Percentiles rank a stretch among this genome's conserved stretches.
Conservation (phyloP, 257 asterid genomes). For the Osmanthus fragrans region DNA sequence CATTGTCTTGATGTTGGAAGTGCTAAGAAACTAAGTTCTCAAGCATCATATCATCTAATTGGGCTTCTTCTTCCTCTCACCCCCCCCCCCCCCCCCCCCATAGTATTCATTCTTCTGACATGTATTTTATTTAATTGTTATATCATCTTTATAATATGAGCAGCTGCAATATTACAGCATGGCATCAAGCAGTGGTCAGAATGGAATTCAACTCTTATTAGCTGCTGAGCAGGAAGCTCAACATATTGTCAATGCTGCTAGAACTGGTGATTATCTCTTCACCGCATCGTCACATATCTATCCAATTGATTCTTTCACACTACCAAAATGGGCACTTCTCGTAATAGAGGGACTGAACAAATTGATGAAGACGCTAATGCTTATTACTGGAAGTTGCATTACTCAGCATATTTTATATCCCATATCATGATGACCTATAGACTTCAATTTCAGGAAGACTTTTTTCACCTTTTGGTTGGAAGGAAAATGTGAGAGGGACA, state of each 20-base stretch:
- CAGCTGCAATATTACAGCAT: slow-evolving; percentile 30
- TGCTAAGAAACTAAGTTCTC: neutral
- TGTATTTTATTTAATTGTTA: slow-evolving; percentile 5
- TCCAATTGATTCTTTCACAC: slow-evolving; percentile 2
- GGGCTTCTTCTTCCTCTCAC: neutral
- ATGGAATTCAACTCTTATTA: slow-evolving; percentile 53
- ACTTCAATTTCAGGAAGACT: slow-evolving; percentile 28
- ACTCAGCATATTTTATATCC: neutral
- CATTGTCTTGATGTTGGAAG: neutral
- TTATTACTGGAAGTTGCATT: neutral
- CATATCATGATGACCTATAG: slow-evolving; percentile 20
- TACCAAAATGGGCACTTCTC: neutral
- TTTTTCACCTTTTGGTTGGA: neutral
- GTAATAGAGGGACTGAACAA: neutral
- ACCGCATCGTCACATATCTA: neutral
- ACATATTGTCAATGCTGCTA: slow-evolving; percentile 58
- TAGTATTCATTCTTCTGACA: neutral
- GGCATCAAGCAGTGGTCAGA: slow-evolving; percentile 56
- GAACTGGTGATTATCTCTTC: slow-evolving; percentile 40
- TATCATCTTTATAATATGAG: slow-evolving; percentile 3
- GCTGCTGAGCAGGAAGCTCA: slow-evolving; percentile 71
- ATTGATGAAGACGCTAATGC: neutral
- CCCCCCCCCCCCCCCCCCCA: no score
- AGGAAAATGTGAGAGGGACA: neutral
- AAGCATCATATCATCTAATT: slow-evolving; percentile 1